A percentile compares a stretch with the other conserved stretches of the same genome.
Conservation (phyloP, 208 protist genomes). For the Trypanosoma congolense region DNA sequence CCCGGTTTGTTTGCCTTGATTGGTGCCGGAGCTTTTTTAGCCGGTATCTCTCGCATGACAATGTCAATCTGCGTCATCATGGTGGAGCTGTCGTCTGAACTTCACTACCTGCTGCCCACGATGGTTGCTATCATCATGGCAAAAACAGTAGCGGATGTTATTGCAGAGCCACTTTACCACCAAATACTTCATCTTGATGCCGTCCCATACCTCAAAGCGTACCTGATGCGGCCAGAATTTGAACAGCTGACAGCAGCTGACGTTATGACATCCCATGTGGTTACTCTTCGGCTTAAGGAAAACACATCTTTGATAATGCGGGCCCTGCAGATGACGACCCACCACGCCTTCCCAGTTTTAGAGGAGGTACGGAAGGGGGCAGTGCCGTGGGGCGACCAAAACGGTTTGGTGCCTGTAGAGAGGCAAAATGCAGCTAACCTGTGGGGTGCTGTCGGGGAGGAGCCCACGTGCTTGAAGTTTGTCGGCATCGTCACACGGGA, state of each 20-base stretch:
- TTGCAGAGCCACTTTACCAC: constrained; percentile 89
- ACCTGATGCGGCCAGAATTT: constrained; percentile 69
- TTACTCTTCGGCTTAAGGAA: constrained; percentile 59
- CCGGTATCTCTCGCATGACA: constrained; percentile 88
- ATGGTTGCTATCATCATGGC: constrained; percentile 92
- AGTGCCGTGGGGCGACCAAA: neutral
- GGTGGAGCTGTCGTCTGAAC: constrained; percentile 90
- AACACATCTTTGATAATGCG: constrained; percentile 66
- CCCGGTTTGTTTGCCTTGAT: constrained; percentile 91
- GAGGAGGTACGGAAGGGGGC: constrained; percentile 31
- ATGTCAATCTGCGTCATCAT: constrained; percentile 94
- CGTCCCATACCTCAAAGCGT: constrained; percentile 79
- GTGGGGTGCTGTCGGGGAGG: neutral
- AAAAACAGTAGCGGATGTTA: constrained; percentile 86
- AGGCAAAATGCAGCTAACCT: neutral
- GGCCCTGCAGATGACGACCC: constrained; percentile 58
- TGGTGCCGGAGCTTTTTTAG: constrained; percentile 89
- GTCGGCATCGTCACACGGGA: constrained; percentile 83
- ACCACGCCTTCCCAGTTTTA: constrained; percentile 93
- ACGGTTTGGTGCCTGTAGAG: neutral
- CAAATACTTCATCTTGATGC: constrained; percentile 84
- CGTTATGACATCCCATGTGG: constrained; percentile 85
- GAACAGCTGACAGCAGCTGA: constrained; percentile 84
- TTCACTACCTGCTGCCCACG: constrained; percentile 91
- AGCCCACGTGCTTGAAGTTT: constrained; percentile 57